Conservation (phyloP, 2,329 filamentous ascomycete species). For the Sporothrix variecibatus region DNA sequence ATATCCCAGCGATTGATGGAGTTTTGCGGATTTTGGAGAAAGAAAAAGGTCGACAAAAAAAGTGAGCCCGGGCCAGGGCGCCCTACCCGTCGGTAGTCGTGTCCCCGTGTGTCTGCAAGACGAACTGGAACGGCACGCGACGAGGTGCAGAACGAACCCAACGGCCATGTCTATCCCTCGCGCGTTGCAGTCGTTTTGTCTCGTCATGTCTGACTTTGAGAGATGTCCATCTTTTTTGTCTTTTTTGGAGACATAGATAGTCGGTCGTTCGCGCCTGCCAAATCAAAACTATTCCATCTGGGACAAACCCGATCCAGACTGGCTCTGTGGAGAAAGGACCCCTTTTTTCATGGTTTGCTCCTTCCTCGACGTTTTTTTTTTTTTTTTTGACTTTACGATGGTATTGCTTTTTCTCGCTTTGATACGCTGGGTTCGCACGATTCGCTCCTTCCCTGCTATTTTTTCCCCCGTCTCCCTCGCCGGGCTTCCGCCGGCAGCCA, state of each 20-base stretch:
- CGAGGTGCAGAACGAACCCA: background rate
- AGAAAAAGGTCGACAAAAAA: background rate
- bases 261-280: slow-evolving; percentile 1
- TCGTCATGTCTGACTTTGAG: background rate
- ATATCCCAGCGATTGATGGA: background rate
- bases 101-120: background rate
- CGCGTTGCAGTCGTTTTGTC: background rate
- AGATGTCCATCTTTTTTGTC: background rate
- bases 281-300: background rate
- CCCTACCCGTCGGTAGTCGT: slow-evolving; percentile 11
- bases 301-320: background rate
- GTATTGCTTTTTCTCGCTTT: too few relatives aligned
- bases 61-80: background rate
- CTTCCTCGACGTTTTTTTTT: background rate
- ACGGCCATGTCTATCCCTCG: too few relatives aligned
- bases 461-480: background rate
- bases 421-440: background rate
- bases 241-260: background rate
- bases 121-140: background rate
- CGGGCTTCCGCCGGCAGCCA: background rate
- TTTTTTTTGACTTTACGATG: background rate
- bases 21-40: background rate
- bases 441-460: background rate
- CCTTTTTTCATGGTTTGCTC: background rate
- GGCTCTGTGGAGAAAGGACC: background rate